Evolutionary conservation across 2,329 filamentous ascomycete species (phyloP).

Genomic region (Penicillium sp.): DNA sequence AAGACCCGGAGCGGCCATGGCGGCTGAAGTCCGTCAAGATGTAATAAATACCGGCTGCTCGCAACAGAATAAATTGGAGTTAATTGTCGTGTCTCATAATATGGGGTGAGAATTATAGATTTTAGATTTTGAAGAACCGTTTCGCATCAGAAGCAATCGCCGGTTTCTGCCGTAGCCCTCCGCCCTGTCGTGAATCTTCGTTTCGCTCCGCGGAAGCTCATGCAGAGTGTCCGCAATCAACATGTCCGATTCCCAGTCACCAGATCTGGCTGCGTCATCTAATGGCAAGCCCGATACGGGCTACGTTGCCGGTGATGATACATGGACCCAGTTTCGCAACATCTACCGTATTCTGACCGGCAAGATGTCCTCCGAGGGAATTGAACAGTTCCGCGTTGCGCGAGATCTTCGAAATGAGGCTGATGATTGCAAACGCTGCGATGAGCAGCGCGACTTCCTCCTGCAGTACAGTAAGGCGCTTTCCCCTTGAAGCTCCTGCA

Average conservation of each 20-base stretch:
- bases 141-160: slow-evolving; percentile 11
- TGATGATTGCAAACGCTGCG: slow-evolving; percentile 76
- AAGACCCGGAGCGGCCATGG: slow-evolving; percentile 28
- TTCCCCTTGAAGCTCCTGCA: background rate
- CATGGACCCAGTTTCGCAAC: slow-evolving; percentile 68
- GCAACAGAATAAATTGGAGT: background rate
- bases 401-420: slow-evolving; percentile 74
- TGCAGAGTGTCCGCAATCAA: slow-evolving; percentile 6
- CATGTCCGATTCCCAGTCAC: slow-evolving; percentile 34
- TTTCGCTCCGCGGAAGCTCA: slow-evolving; percentile 6
- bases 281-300: slow-evolving; percentile 33
- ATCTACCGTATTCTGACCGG: slow-evolving; percentile 82
- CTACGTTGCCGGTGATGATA: slow-evolving; percentile 42
- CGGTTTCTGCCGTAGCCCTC: slow-evolving; percentile 31
- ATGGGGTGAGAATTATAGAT: slow-evolving; percentile 2
- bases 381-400: slow-evolving; percentile 74
- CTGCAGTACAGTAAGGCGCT: slow-evolving; percentile 65
- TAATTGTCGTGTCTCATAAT: slow-evolving; percentile 1
- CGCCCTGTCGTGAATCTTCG: slow-evolving; percentile 33
- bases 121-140: slow-evolving; percentile 7
- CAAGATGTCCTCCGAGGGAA: slow-evolving; percentile 66
- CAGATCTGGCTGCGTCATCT: slow-evolving; percentile 20
- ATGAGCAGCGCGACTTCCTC: slow-evolving; percentile 78
- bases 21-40: slow-evolving; percentile 1
- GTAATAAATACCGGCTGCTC: background rate